These are phyloP conservation scores for Plantago ovata DNA, from an alignment of 257 asterid species.

Conservation along the genomic window DNA sequence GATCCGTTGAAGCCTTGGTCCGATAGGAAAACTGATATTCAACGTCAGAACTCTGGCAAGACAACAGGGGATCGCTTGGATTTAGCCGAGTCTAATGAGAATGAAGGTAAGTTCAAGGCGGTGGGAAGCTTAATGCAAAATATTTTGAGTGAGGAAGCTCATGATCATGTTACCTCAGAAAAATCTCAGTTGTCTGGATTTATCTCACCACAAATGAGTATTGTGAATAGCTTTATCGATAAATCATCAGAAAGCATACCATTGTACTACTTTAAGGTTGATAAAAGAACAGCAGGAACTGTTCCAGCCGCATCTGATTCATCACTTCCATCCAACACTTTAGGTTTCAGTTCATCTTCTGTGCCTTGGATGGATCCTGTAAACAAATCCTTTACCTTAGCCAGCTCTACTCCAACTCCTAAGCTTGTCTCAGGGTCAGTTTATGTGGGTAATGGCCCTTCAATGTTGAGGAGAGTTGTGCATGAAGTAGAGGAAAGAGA, in stretches of 20 bases:
- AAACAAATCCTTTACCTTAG: constrained; percentile 74
- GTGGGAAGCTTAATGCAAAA: constrained; percentile 49
- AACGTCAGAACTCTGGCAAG: constrained; percentile 33
- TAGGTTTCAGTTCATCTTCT: constrained; percentile 85
- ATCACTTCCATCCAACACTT: constrained; percentile 53
- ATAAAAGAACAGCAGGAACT: constrained; percentile 45
- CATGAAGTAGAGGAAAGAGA: constrained; percentile 95
- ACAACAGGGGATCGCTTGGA: constrained; percentile 33
- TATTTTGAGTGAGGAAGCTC: constrained; percentile 41
- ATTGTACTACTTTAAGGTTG: constrained; percentile 81
- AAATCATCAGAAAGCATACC: constrained; percentile 93
- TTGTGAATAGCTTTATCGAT: constrained; percentile 84
- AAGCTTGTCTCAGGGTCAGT: constrained; percentile 78
- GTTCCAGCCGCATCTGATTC: constrained; percentile 57
- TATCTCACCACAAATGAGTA: constrained; percentile 90
- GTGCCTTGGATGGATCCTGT: constrained; percentile 90
- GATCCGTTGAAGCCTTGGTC: constrained; percentile 68
- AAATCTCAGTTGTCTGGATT: constrained; percentile 90
- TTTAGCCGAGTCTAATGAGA: constrained; percentile 38
- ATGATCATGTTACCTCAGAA: constrained; percentile 67
- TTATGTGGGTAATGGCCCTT: constrained; percentile 68
- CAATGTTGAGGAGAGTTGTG: constrained; percentile 85
- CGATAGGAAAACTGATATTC: constrained; percentile 49
- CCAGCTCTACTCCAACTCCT: constrained; percentile 75
- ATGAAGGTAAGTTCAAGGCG: constrained; percentile 47